Percentiles rank a stretch among this genome's conserved stretches.
phyloP scores from a whole-genome alignment of 208 protist species.

The Crithidia mellificae region DNA sequence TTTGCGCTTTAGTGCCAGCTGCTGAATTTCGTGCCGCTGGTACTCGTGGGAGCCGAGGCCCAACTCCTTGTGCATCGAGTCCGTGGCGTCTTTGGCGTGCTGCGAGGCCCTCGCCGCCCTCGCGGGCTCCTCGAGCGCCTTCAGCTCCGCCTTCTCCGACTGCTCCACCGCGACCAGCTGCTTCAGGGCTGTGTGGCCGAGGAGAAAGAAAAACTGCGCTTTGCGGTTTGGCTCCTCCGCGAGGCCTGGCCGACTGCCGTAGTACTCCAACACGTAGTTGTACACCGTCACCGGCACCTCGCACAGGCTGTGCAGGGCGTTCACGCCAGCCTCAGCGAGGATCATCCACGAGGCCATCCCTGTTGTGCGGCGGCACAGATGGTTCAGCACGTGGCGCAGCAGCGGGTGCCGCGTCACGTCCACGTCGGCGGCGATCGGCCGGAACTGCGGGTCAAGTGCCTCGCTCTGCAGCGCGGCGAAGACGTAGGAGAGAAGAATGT shows the following conservation, averaged over 20 bases:
- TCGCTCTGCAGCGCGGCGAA: conserved; percentile 78
- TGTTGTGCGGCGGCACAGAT: conserved; percentile 80
- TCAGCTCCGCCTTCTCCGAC: conserved; percentile 76
- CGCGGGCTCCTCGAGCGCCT: conserved; percentile 58
- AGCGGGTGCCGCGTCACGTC: conserved; percentile 54
- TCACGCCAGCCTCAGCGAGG: conserved; percentile 71
- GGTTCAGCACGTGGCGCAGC: conserved; percentile 71
- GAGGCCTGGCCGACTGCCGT: conserved; percentile 18
- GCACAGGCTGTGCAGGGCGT: conserved; percentile 76
- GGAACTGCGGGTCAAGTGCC: conserved; percentile 68
- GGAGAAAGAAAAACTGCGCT: conserved; percentile 76
- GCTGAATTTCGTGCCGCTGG: conserved; percentile 82
- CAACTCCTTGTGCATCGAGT: conserved; percentile 88
- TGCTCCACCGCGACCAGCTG: conserved; percentile 84
- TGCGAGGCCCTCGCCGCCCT: conserved; percentile 9
- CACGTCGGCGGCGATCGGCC: conserved; percentile 50
- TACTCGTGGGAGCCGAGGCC: conserved; percentile 81
- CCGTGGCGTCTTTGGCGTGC: conserved; percentile 31
- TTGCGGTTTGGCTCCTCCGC: conserved; percentile 40
- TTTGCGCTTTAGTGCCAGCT: conserved; percentile 67
- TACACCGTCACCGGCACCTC: conserved; percentile 73
- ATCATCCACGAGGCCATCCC: conserved; percentile 79
- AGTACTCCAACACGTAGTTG: conserved; percentile 77
- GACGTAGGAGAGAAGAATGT: conserved; percentile 80
- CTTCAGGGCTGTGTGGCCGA: conserved; percentile 82